phyloP scores from a whole-genome alignment of 805 yeast genomes.

The Candida coquimbonensis region DNA sequence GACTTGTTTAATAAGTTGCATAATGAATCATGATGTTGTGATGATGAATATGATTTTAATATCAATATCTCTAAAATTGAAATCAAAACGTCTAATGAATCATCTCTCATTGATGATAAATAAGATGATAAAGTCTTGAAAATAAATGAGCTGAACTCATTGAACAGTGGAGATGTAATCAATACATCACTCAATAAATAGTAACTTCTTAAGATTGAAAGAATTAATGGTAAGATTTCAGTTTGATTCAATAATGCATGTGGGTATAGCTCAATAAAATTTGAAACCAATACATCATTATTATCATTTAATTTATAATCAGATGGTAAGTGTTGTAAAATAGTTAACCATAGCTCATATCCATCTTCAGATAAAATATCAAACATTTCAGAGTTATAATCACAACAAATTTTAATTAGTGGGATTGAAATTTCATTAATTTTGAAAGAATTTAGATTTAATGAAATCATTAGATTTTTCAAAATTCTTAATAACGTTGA shows the following conservation, averaged over 20 bases:
- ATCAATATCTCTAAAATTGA: slow-evolving; percentile 47
- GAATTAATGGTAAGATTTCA: slow-evolving; percentile 59
- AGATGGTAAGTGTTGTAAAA: slow-evolving; percentile 55
- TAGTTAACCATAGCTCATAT: slow-evolving; percentile 71
- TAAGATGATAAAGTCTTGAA: slow-evolving; percentile 48
- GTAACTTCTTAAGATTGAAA: slow-evolving; percentile 60
- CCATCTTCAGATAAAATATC: slow-evolving; percentile 77
- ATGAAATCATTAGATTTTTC: slow-evolving; percentile 46
- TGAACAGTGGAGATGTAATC: slow-evolving; percentile 30
- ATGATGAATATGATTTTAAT: slow-evolving; percentile 10
- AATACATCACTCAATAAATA: slow-evolving; percentile 38
- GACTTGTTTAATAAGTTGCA: slow-evolving; percentile 22
- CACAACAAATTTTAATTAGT: slow-evolving; percentile 53
- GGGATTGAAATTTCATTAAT: slow-evolving; percentile 57
- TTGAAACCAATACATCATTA: slow-evolving; percentile 13
- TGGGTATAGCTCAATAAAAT: slow-evolving; percentile 31
- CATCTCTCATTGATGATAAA: slow-evolving; percentile 61
- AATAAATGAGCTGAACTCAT: slow-evolving; percentile 28
- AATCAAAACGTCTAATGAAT: slow-evolving; percentile 49
- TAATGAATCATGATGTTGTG: no score
- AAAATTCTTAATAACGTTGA: slow-evolving; percentile 49
- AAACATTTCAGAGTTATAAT: slow-evolving; percentile 48
- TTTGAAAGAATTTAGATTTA: slow-evolving; percentile 44
- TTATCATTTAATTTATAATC: slow-evolving; percentile 6
- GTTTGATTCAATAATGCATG: slow-evolving; percentile 63